Conservation (phyloP, 495 filamentous ascomycete genomes). For the Xylaria venustula region DNA sequence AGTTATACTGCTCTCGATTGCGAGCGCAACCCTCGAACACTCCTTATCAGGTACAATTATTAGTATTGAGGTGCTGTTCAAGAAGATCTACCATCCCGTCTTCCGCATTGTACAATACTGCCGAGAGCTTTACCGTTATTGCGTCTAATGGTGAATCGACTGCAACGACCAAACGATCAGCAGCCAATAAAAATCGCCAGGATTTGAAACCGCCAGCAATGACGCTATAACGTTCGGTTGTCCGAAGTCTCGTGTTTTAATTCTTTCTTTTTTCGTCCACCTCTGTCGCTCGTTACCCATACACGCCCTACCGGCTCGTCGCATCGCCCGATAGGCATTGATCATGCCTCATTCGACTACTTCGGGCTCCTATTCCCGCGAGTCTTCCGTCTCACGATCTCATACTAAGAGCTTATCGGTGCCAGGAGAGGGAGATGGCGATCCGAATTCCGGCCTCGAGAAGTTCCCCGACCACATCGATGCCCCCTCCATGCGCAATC, state of each 20-base stretch:
- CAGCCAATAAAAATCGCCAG: constrained; percentile 1
- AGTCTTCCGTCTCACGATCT: constrained; percentile 30
- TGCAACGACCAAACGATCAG: too few species aligned
- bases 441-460: constrained; percentile 42
- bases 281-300: constrained; percentile 27
- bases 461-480: constrained; percentile 56
- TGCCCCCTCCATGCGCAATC: constrained; percentile 30
- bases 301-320: constrained; percentile 13
- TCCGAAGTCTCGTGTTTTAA: background rate
- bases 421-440: constrained; percentile 33
- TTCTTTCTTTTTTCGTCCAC: constrained; percentile 11
- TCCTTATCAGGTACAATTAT: background rate
- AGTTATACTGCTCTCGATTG: background rate
- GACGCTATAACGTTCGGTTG: constrained; percentile 14
- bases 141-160: too few species aligned
- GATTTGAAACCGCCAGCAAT: constrained; percentile 22
- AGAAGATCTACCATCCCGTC: too few species aligned
- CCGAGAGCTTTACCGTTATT: too few species aligned
- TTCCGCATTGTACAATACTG: too few species aligned
- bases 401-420: constrained; percentile 24
- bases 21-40: constrained; percentile 4
- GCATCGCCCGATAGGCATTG: constrained; percentile 16
- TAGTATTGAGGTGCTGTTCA: too few species aligned
- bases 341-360: constrained; percentile 43
- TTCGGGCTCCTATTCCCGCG: constrained; percentile 28